Percentiles rank a stretch among this genome's conserved stretches.
These are phyloP conservation scores for Cladophialophora exuberans DNA, from an alignment of 2,329 filamentous ascomycete species.

Conservation along the genomic window DNA sequence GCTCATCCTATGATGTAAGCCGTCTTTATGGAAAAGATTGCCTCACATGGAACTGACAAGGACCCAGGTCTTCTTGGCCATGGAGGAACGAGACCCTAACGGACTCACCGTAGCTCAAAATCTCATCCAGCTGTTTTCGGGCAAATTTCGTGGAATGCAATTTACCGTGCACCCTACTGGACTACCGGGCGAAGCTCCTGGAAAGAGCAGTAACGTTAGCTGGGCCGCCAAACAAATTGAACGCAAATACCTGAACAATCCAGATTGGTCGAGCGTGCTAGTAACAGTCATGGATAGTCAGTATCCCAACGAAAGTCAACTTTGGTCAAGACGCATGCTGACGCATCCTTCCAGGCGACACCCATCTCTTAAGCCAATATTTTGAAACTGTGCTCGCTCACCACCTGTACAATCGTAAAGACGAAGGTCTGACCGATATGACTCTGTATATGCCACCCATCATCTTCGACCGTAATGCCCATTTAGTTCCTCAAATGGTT, in stretches of 20 bases:
- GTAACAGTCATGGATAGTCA: conserved; percentile 74
- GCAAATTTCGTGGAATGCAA: conserved; percentile 68
- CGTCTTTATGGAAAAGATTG: not conserved
- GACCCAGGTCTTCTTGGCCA: conserved; percentile 68
- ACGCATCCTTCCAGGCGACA: conserved; percentile 61
- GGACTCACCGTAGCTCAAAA: conserved; percentile 64
- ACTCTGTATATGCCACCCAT: conserved; percentile 72
- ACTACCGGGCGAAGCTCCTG: conserved; percentile 69
- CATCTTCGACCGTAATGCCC: conserved; percentile 74
- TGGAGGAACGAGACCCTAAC: conserved; percentile 70
- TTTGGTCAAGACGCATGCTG: not conserved
- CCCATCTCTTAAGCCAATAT: conserved; percentile 70
- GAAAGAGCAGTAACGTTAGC: conserved; percentile 74
- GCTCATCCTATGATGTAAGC: conserved; percentile 66
- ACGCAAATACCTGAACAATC: conserved; percentile 58
- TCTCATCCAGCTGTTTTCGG: conserved; percentile 65
- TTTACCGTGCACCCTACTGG: conserved; percentile 69
- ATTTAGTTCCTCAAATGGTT: conserved; percentile 68
- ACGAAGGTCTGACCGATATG: conserved; percentile 51
- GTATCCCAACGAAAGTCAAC: conserved; percentile 33
- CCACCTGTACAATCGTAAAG: conserved; percentile 64
- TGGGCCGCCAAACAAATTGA: conserved; percentile 71
- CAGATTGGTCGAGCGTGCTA: conserved; percentile 62
- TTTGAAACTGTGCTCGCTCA: conserved; percentile 67
- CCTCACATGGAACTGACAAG: conserved; percentile 1